Evolutionary conservation across 139 green algal species (phyloP), one percentile per base, ranked within the genome.

Genomic region (Chlamydomonas sp.): DNA sequence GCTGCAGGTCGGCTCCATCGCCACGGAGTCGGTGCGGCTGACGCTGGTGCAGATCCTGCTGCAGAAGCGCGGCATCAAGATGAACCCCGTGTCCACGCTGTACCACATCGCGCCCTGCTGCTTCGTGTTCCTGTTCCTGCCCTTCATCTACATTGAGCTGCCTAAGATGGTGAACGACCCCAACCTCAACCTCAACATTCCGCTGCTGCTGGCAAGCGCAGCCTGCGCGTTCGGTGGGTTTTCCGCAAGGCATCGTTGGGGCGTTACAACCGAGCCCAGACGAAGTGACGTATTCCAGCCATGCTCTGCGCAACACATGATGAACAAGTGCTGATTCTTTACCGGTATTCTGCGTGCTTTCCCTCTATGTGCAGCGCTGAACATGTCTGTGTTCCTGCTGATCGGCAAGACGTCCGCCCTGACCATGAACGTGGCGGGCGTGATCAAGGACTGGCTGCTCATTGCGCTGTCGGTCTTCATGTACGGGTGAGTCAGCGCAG

Each of bases 311-410:
- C 31, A 49, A 49, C 31, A 49, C 31, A 49, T 49, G 31, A 49
- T 49, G 31, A 49, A 49, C 31, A 49, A 49, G 31, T 49, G 31
- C 31, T 49, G 31, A 49, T 49, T 49, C 31, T 49, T 49, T 49
- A 49, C 31, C 31, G 31, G 31, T 49, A 49, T 49, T 49, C 31
- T 49, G 66, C 66, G 66, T 71, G 66, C 66, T 71, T 14, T 14
- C 10, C 66, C 12, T 14, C 66, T 71, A 10, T 71, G 66, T 77
- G 20, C 85, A 89, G 85, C 90, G 1, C 94, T 99, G 5, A 99
- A 99, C 93, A 96, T 98, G 90, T 89, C 95, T 0, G 94, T 98
- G 1, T 98, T 98, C 91, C 87, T 98, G 89, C 94, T 98, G 9
- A 96, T 98, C 62, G 97, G 96, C 61, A 98, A 97, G 85, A 96